phyloP scores from a whole-genome alignment of 2,329 filamentous ascomycete genomes.

The Onygena corvina region DNA sequence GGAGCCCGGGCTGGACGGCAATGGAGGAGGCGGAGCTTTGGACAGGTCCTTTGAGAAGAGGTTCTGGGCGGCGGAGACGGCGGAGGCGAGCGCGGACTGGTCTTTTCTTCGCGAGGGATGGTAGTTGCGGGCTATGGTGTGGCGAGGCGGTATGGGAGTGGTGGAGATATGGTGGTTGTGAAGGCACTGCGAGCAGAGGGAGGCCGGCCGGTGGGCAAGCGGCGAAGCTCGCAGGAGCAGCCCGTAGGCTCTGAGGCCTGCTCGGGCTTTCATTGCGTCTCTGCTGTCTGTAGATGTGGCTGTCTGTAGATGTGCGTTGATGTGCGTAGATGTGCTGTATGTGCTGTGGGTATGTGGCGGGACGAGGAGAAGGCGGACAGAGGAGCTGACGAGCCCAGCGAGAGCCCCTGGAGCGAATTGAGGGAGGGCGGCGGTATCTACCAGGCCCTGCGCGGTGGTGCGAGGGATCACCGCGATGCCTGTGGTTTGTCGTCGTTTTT shows the following conservation, averaged over 20 bases:
- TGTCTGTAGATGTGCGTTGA: too few species aligned
- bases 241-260: conserved; percentile 14
- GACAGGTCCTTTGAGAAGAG: conserved; percentile 23
- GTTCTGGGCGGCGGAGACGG: conserved; percentile 42
- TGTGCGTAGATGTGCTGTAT: too few species aligned
- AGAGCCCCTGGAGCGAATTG: not conserved
- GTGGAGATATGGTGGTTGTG: conserved; percentile 24
- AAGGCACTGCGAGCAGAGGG: conserved; percentile 34
- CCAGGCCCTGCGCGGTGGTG: not conserved
- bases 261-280: conserved; percentile 14
- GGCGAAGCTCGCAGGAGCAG: conserved; percentile 23
- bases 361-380: too few species aligned
- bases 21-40: conserved; percentile 25
- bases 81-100: conserved; percentile 32
- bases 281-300: too few species aligned
- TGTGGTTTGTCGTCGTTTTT: not conserved
- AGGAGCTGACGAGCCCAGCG: not conserved
- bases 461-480: not conserved
- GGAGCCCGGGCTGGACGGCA: conserved; percentile 19
- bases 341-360: too few species aligned
- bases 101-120: conserved; percentile 31
- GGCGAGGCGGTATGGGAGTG: conserved; percentile 8
- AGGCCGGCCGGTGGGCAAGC: conserved; percentile 20
- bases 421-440: not conserved
- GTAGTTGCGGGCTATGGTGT: conserved; percentile 27